These are phyloP conservation scores for Astrothelium macrocarpum DNA, from an alignment of 495 filamentous ascomycete genomes.

Conservation along the genomic window DNA sequence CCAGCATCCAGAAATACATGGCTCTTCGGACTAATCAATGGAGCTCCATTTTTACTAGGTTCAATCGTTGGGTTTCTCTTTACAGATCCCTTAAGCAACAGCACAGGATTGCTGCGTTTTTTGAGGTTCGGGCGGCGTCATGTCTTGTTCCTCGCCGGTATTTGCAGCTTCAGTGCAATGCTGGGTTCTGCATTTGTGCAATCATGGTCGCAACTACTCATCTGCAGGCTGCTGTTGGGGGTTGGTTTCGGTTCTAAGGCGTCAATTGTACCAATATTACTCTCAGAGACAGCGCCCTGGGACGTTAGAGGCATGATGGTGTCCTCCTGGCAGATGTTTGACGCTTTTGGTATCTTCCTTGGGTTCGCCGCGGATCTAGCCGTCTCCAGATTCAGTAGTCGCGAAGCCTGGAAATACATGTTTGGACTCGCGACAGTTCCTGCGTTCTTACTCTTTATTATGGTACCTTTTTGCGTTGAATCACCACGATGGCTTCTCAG, in stretches of 20 bases:
- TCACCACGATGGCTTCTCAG: slow-evolving; percentile 13
- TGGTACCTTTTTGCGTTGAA: slow-evolving; percentile 43
- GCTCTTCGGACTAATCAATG: slow-evolving; percentile 15
- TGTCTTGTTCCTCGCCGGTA: slow-evolving; percentile 7
- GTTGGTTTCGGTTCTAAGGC: slow-evolving; percentile 12
- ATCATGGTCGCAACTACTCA: slow-evolving; percentile 7
- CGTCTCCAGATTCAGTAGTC: neutral
- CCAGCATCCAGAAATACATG: neutral
- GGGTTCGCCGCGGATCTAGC: slow-evolving; percentile 10
- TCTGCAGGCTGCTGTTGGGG: slow-evolving; percentile 11
- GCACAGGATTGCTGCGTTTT: neutral
- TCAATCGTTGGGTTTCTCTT: neutral
- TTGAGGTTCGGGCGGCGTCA: neutral
- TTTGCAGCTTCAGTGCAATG: slow-evolving; percentile 7
- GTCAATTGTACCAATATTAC: slow-evolving; percentile 10
- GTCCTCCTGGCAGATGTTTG: slow-evolving; percentile 15
- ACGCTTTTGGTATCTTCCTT: slow-evolving; percentile 17
- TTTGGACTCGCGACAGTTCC: slow-evolving; percentile 59
- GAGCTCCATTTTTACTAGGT: neutral
- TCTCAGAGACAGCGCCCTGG: slow-evolving; percentile 2
- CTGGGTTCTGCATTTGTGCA: slow-evolving; percentile 9
- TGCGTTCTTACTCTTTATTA: slow-evolving; percentile 52
- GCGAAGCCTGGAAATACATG: slow-evolving; percentile 53
- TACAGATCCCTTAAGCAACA: neutral
- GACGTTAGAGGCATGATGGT: slow-evolving; percentile 8